Conservation (phyloP, 805 yeast species). For the Cyberlindnera bimundalis region DNA sequence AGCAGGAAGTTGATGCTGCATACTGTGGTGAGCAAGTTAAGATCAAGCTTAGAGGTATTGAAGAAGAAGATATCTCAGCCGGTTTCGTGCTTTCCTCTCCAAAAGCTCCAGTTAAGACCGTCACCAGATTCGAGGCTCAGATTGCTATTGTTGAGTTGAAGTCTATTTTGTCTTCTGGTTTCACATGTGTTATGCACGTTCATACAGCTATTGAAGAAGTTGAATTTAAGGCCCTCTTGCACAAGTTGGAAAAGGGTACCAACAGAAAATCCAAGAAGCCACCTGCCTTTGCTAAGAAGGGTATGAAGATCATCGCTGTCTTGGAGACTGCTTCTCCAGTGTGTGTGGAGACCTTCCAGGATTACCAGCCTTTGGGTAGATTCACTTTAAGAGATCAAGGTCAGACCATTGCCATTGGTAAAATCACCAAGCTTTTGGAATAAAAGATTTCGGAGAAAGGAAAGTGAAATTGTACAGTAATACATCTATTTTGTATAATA, state of each 20-base stretch:
- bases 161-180: constrained; percentile 92
- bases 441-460: no score
- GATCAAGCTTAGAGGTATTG: constrained; percentile 89
- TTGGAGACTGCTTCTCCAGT: constrained; percentile 84
- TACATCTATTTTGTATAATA: no score
- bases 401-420: constrained; percentile 96
- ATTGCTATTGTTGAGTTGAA: constrained; percentile 95
- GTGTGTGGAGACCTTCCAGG: constrained; percentile 89
- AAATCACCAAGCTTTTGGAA: constrained; percentile 82
- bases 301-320: constrained; percentile 95
- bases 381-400: constrained; percentile 99
- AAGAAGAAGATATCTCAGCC: constrained; percentile 90
- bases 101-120: constrained; percentile 86
- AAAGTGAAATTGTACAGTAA: no score
- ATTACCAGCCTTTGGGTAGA: constrained; percentile 95
- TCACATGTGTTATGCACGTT: constrained; percentile 97
- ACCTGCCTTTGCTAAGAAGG: constrained; percentile 97
- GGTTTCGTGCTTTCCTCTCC: constrained; percentile 91
- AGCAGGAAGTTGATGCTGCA: constrained; percentile 87
- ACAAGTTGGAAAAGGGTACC: constrained; percentile 94
- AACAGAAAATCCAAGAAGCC: constrained; percentile 95
- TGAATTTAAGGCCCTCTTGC: constrained; percentile 72
- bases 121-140: constrained; percentile 90
- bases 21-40: constrained; percentile 97
- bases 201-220: constrained; percentile 99